Evolutionary conservation across 1,284 basidiomycete species (phyloP), one percentile per base, ranked within the genome.

Genomic region (Cryptococcus amylolentus): DNA sequence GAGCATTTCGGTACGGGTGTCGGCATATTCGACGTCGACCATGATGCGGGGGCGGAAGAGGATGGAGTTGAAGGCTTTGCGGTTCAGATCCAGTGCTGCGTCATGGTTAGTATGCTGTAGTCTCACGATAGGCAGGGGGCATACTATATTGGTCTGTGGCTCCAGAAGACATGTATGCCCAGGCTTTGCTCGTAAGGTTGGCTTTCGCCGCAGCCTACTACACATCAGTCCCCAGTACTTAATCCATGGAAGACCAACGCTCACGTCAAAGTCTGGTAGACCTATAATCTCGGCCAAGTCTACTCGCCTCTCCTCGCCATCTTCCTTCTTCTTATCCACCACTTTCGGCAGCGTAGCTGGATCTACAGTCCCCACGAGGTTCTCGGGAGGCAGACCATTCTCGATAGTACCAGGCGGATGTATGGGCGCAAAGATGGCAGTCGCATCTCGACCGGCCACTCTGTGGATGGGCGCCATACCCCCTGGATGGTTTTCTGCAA

Each of bases 391-490:
- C 4, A 76, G 62, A 2, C 69, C 66, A 53, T 70, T 68, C 52
- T 75, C 75, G 42, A 78, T 71, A 2, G 75, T 77, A 16, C 75
- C 76, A 0, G 72, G 71, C 0, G 73, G 71, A 62, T 78, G 76
- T 20, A 75, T 58, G n/a, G 73, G 69, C 5, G 62, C 56, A 66
- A 74, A 77, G 39, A 77, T 61, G 4, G 57, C 60, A 1, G 71
- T 68, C 4, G 72, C 76, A 52, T 78, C 77, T 35, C 62, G 58
- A 1, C 77, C 77, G n/a, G 77, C 77, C 12, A 58, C 69, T 18
- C 67, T 55, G 52, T 70, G 58, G 40, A 78, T 72, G 0, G 67
- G 66, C 0, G 51, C 52, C 20, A 65, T 51, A 38, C 77, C 77
- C 2, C 77, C 77, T 1, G 77, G 77, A 64, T 78, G 77, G 4